These are phyloP conservation scores for Cryphonectria nitschkei DNA, from an alignment of 2,329 filamentous ascomycete species.

Conservation along the genomic window DNA sequence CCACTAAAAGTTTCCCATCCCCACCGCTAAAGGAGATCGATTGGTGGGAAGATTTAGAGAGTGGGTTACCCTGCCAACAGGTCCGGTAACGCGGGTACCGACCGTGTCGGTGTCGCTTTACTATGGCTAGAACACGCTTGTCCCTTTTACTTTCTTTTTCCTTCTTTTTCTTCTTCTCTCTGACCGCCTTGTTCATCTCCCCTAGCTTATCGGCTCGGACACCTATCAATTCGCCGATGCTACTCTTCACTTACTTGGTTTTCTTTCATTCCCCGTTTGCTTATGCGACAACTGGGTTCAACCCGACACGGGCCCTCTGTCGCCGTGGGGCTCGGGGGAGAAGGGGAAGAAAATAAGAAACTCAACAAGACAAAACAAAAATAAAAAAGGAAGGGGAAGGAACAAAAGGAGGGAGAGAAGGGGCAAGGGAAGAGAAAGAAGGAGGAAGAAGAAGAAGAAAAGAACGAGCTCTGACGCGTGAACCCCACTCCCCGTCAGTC, in stretches of 20 bases:
- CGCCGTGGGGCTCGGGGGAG: too few relatives aligned
- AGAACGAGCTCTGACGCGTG: too few relatives aligned
- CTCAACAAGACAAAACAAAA: neutral
- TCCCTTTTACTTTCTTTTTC: neutral
- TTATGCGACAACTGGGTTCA: neutral
- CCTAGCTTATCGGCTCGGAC: neutral
- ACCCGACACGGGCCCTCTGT: neutral
- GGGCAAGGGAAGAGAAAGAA: too few relatives aligned
- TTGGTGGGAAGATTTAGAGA: neutral
- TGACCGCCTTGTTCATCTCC: neutral
- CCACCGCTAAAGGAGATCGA: neutral
- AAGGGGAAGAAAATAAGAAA: neutral
- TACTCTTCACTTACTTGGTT: neutral
- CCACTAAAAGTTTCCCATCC: neutral
- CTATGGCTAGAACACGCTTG: neutral
- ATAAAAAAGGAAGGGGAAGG: neutral
- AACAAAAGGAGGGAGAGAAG: neutral
- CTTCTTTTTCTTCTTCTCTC: neutral
- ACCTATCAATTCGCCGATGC: neutral
- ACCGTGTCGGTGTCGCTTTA: neutral
- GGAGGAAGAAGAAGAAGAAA: neutral
- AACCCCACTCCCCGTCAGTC: too few relatives aligned
- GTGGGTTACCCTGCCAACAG: constrained; percentile 9
- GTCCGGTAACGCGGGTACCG: neutral
- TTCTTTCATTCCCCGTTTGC: too few relatives aligned